Evolutionary conservation across 1,284 basidiomycete species (phyloP), one percentile per base, ranked within the genome.

Genomic region (Phylloporus sp.): DNA sequence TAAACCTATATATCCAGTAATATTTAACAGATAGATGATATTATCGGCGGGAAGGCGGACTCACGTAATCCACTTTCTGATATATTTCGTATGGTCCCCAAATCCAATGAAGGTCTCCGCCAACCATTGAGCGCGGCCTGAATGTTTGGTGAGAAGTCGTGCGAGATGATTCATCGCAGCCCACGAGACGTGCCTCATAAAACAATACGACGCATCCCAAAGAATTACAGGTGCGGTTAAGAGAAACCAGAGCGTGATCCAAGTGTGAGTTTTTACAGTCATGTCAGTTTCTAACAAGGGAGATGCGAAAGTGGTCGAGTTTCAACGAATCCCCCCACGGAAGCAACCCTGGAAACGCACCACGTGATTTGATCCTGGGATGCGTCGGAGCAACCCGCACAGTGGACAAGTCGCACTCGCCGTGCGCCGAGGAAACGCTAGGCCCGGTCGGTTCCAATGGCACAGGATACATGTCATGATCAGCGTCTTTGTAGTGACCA

Each of bases 91-190:
- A 95, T 2, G 93, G 93, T 66, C 85, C 81, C 94, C 94, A 96
- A 55, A 96, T 85, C 93, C 92, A 95, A 68, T 93, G 89, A 46
- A 95, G 80, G 77, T 95, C 92, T 3, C 94, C 94, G 3, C 92
- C 93, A n/a, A 74, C 71, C 82, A 91, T 86, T 11, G 85, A 87
- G 29, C 86, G 81, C 7, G 87, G 89, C 55, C 87, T 85, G 32
- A 6, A 59, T 2, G 22, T 52, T 58, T 6, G 11, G 15, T 18
- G 31, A 63, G 31, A 13, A 10, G 52, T 22, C 26, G 18, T 44
- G 15, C 20, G 39, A 26, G 2, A 7, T 17, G 12, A 15, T 1
- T 28, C 7, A 28, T 26, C 6, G 46, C 17, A 37, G 12, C 26
- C 28, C 7, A n/a, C 4, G 24, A n/a, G 32, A 61, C 24, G 64